Evolutionary conservation across 805 yeast genomes (phyloP).

Genomic region (Yarrowia sp.): DNA sequence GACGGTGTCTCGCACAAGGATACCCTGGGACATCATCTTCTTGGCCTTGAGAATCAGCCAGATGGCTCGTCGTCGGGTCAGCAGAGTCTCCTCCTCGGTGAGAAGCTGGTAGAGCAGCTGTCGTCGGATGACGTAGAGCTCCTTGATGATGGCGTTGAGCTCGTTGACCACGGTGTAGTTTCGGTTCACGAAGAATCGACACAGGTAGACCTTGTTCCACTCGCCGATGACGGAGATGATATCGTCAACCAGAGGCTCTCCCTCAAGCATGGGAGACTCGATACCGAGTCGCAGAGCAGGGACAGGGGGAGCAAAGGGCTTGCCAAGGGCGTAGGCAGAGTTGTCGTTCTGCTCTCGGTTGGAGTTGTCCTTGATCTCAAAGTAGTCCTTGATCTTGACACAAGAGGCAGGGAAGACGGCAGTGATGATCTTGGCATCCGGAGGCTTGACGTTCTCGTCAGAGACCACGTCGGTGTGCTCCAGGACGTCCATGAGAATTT

Average conservation of each 20-base stretch:
- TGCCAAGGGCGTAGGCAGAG: constrained; percentile 14
- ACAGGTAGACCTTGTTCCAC: constrained; percentile 37
- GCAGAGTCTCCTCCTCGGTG: constrained; percentile 35
- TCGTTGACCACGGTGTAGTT: constrained; percentile 34
- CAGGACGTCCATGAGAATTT: constrained; percentile 35
- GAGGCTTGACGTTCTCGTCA: constrained; percentile 34
- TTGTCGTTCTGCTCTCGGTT: background rate
- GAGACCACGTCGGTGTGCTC: constrained; percentile 38
- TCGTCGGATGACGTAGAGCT: constrained; percentile 35
- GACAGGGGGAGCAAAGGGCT: constrained; percentile 32
- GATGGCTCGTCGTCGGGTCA: constrained; percentile 36
- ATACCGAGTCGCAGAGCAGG: constrained; percentile 33
- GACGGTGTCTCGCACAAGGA: constrained; percentile 36
- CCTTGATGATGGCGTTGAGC: constrained; percentile 34
- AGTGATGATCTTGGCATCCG: constrained; percentile 30
- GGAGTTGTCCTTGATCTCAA: constrained; percentile 25
- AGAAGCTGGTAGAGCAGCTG: constrained; percentile 34
- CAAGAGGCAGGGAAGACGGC: constrained; percentile 36
- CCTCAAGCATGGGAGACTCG: constrained; percentile 30
- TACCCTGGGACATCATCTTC: constrained; percentile 38
- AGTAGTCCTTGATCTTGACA: constrained; percentile 33
- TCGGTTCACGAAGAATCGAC: constrained; percentile 34
- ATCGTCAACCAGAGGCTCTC: constrained; percentile 38
- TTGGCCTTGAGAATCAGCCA: constrained; percentile 37
- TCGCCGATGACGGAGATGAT: constrained; percentile 38